Base-by-base conservation (phyloP, 2,329 filamentous ascomycete genomes). In the Nemania abortiva region DNA sequence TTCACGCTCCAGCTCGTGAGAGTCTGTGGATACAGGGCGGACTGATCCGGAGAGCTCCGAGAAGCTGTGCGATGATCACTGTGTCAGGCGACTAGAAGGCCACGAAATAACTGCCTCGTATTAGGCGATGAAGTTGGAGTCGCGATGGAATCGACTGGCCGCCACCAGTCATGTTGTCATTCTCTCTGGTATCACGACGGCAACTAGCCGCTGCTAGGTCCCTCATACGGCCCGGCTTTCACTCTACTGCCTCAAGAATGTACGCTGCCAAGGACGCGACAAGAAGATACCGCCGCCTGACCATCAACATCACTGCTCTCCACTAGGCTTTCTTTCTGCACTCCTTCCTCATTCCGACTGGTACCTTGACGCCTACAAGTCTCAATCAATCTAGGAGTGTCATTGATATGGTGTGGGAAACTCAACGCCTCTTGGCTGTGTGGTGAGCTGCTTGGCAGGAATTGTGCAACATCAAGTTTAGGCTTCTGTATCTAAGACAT, bases 341-440 rank as follows among this genome's bases (percentile, higher is more conserved):
- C 74, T 75, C 74, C 73, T 76, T 75, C 74, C 74, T 45, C 52
- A 73, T 76, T 74, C 22, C 70, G 72, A 70, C 60, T 75, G 68
- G 73, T 66, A 60, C 56, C 37, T 20, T 15, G 24, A 15, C 47
- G 29, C 56, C 62, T 71, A 62, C 61, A 49, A 64, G 39, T 57
- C 59, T 47, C 62, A 6, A 52, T 58, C 39, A 29, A 52, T 54
- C n/a, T 63, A 34, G 34, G 53, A 61, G n/a, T 52, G 60, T 47
- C 64, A 45, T 70, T 71, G 68, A 65, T 10, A 68, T 69, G 58
- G 42, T 71, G 73, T 45, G 31, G 75, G 71, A 72, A 74, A 72
- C 64, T 73, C 65, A 53, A 65, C 69, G 56, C 53, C 47, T 47
- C 37, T 64, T 65, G 70, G 71, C 65, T 49, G 42, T 68, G 65